Evolutionary conservation across 2,329 filamentous ascomycete species (phyloP), one percentile per base, ranked within the genome.

Genomic region (Cladosporium colombiae): DNA sequence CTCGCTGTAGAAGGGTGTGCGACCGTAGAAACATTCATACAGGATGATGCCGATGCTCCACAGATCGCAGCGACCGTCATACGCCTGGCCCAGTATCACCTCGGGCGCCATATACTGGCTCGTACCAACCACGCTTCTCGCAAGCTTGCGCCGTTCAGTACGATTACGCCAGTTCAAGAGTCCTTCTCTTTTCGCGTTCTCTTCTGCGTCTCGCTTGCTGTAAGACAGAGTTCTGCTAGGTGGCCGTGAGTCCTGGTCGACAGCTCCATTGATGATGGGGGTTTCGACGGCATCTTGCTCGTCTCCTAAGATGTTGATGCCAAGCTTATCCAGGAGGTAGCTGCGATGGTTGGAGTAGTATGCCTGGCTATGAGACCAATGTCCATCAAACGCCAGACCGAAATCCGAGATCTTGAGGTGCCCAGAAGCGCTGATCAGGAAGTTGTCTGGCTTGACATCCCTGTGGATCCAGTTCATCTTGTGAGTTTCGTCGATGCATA

Each of bases 61-160:
- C 92, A 86, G 98, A 79, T 98, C 94, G 79, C 94, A 98, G 74
- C 94, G 86, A 33, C 91, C 94, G 78, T 98, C 95, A 77, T 98
- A 98, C 44, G 85, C 81, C 58, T 92, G 86, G 31, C 93, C 92
- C 70, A 86, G 83, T 66, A 97, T 89, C 21, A 98, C 91, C 80
- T 98, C 95, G 1, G 94, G 94, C 0, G 95, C 94, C 95, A 97
- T 98, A 81, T 98, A 98, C 75, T 97, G 94, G 76, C 93, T 97
- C 2, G 95, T 98, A 2, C 94, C 94, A 13, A 98, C 94, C 1
- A 97, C 88, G 55, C 93, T 97, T 70, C 89, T 87, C 1, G 94
- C 94, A 37, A 92, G 85, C 37, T 86, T 86, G 46, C 92, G 88
- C 70, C 88, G 89, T 60, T 81, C 79, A 5, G 76, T 78, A 23